These are phyloP conservation scores for Trichoderma cornu-damae DNA, from an alignment of 2,329 filamentous ascomycete genomes.

Conservation along the genomic window DNA sequence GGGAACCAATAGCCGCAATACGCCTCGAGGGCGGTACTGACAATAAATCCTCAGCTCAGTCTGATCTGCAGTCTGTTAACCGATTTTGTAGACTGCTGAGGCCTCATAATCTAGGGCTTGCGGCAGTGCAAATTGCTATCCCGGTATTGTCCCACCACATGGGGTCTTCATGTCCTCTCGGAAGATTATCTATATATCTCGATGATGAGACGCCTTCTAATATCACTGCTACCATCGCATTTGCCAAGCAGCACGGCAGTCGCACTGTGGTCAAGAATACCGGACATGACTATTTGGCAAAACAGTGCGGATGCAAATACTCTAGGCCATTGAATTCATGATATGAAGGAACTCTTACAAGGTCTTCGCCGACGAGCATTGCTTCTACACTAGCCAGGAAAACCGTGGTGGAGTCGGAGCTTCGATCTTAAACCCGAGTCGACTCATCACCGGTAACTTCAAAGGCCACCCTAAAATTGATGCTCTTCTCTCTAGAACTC, in stretches of 20 bases:
- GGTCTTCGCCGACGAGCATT: background rate
- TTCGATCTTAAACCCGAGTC: background rate
- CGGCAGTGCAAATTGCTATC: conserved; percentile 7
- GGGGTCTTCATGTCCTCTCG: background rate
- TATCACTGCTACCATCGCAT: conserved; percentile 29
- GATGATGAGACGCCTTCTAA: background rate
- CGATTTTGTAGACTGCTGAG: background rate
- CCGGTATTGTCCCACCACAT: background rate
- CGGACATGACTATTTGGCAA: conserved; percentile 32
- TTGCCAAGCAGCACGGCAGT: conserved; percentile 36
- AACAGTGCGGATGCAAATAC: conserved; percentile 35
- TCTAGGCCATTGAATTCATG: conserved; percentile 36
- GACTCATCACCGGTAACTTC: conserved; percentile 1
- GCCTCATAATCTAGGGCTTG: conserved; percentile 1
- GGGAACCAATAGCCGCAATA: background rate
- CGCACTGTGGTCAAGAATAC: conserved; percentile 35
- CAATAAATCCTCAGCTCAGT: background rate
- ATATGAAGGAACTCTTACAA: conserved; percentile 29
- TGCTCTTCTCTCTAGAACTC: background rate
- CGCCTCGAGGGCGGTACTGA: conserved; percentile 1
- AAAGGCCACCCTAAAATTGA: background rate
- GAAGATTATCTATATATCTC: conserved; percentile 7
- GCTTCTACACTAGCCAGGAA: background rate
- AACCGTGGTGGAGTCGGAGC: background rate
- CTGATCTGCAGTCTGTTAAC: background rate